phyloP scores from a whole-genome alignment of 805 yeast genomes.

The Candida ficus region DNA sequence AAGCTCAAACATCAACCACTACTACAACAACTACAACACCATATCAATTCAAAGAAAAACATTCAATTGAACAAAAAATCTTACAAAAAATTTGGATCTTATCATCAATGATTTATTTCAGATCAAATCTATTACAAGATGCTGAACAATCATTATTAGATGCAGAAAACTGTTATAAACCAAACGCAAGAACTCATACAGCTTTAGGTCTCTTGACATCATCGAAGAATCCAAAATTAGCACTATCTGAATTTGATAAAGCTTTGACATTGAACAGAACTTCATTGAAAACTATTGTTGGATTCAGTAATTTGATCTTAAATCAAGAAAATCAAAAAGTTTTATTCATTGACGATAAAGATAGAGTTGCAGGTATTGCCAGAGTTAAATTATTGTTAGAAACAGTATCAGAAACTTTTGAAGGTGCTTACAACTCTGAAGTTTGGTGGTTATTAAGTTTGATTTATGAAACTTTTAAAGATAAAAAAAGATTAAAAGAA shows the following conservation, averaged over 20 bases:
- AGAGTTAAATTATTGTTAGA: slow-evolving; percentile 34
- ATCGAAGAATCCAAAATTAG: slow-evolving; percentile 27
- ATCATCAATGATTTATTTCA: slow-evolving; percentile 59
- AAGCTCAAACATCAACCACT: background rate
- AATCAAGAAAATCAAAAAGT: slow-evolving; percentile 8
- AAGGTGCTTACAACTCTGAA: slow-evolving; percentile 47
- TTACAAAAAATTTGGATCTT: slow-evolving; percentile 71
- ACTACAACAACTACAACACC: background rate
- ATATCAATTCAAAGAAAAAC: slow-evolving; percentile 7
- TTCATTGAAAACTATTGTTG: slow-evolving; percentile 15
- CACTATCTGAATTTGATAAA: slow-evolving; percentile 61
- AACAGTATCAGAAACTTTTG: slow-evolving; percentile 29
- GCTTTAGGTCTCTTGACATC: slow-evolving; percentile 38
- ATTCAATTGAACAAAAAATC: slow-evolving; percentile 30
- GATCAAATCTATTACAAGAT: slow-evolving; percentile 49
- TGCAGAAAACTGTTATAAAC: slow-evolving; percentile 47
- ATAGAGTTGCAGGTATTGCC: slow-evolving; percentile 52
- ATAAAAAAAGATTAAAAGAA: slow-evolving; percentile 40
- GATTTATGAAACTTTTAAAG: slow-evolving; percentile 56
- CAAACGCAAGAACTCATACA: slow-evolving; percentile 44
- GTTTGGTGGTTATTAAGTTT: slow-evolving; percentile 65
- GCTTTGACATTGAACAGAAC: slow-evolving; percentile 22
- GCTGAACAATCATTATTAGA: slow-evolving; percentile 70
- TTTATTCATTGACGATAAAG: slow-evolving; percentile 48
- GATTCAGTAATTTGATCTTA: slow-evolving; percentile 18